phyloP scores from a whole-genome alignment of 2,329 filamentous ascomycete species.

The Lecanicillium sp. region DNA sequence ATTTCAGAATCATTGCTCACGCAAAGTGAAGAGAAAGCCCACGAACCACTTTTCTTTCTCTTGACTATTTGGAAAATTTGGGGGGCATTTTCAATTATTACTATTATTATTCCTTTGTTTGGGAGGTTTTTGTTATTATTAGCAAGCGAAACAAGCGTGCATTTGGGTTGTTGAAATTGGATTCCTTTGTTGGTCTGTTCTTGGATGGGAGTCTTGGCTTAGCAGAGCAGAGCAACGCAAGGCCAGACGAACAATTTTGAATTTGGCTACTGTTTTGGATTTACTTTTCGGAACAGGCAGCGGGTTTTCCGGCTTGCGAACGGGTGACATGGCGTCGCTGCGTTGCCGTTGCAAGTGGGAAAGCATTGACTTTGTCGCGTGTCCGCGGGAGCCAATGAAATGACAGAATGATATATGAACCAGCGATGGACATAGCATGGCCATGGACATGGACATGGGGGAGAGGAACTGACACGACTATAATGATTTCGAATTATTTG shows the following conservation, averaged over 20 bases:
- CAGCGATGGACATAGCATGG: conserved; percentile 11
- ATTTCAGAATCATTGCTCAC: conserved; percentile 44
- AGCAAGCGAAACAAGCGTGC: conserved; percentile 15
- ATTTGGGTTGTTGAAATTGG: conserved; percentile 19
- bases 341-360: too few relatives aligned
- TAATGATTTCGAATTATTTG: conserved; percentile 6
- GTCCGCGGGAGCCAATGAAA: conserved; percentile 1
- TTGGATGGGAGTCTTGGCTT: conserved; percentile 14
- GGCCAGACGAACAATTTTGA: neutral
- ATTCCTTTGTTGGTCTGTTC: conserved; percentile 21
- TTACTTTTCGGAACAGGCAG: neutral
- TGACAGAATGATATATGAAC: conserved; percentile 4
- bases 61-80: conserved; percentile 16
- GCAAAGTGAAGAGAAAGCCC: conserved; percentile 29
- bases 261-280: neutral
- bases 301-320: neutral
- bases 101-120: conserved; percentile 22
- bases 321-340: too few relatives aligned
- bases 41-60: conserved; percentile 23
- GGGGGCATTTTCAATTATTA: conserved; percentile 26
- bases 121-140: conserved; percentile 16
- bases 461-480: conserved; percentile 12
- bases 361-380: neutral
- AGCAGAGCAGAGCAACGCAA: neutral
- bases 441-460: neutral